phyloP scores from a whole-genome alignment of 306 rosid species.

The Luffa aegyptiaca region DNA sequence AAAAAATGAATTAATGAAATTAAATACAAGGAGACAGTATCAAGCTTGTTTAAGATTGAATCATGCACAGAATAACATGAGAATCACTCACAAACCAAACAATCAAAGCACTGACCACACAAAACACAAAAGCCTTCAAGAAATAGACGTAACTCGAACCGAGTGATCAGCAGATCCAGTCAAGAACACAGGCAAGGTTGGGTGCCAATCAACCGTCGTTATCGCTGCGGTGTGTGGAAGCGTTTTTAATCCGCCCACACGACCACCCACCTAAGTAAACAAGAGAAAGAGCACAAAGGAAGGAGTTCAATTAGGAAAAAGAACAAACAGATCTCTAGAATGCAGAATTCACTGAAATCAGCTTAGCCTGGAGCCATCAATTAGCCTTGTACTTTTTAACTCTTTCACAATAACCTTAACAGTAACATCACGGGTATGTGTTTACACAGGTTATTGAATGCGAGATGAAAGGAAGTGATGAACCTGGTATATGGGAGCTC shows the following conservation, averaged over 20 bases:
- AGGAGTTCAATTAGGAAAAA: not conserved
- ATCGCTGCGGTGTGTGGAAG: conserved; percentile 72
- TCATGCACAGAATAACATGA: not conserved
- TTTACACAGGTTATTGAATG: not conserved
- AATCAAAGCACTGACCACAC: not conserved
- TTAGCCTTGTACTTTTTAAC: not conserved
- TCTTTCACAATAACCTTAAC: not conserved
- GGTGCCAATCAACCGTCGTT: conserved; percentile 97
- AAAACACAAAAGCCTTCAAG: conserved; percentile 14
- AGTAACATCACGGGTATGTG: not conserved
- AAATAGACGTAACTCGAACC: conserved; percentile 66
- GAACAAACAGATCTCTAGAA: not conserved
- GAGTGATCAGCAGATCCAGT: conserved; percentile 96
- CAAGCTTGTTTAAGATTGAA: not conserved
- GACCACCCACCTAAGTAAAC: conserved; percentile 55
- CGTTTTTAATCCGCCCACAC: conserved; percentile 55
- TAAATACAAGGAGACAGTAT: not conserved
- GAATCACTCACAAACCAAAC: conserved; percentile 1
- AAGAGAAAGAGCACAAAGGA: not conserved
- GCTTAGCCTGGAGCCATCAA: not conserved
- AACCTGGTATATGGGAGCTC: conserved; percentile 96
- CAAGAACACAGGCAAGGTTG: conserved; percentile 72
- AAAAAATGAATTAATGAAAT: not conserved
- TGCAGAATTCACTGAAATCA: not conserved
- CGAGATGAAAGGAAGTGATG: not conserved